Evolutionary conservation across 2,329 filamentous ascomycete genomes (phyloP).

Genomic region (Zalaria obscura): DNA sequence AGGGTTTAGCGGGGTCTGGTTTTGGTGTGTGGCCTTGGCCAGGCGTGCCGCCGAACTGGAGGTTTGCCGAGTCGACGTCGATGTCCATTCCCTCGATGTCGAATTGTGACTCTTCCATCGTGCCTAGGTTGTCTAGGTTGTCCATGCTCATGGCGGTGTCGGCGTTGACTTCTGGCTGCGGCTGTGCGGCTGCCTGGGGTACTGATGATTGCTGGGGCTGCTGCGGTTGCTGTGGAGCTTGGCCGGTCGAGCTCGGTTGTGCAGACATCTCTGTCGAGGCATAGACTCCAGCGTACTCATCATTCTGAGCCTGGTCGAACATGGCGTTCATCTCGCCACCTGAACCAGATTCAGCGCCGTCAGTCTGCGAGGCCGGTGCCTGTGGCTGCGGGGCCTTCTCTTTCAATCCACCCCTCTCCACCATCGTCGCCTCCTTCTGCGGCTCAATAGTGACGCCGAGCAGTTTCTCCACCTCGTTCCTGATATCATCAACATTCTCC

Average conservation of each 20-base stretch:
- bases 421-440: constrained; percentile 14
- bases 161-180: constrained; percentile 29
- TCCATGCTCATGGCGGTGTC: constrained; percentile 41
- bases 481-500: constrained; percentile 55
- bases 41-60: constrained; percentile 7
- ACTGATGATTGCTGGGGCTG: constrained; percentile 2
- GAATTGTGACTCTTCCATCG: constrained; percentile 9
- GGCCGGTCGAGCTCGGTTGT: not conserved
- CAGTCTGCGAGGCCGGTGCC: not conserved
- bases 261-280: not conserved
- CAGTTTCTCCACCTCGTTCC: constrained; percentile 57
- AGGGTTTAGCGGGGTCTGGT: not conserved
- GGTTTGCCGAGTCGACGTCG: constrained; percentile 7
- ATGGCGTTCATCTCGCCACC: not conserved
- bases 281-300: not conserved
- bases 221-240: not conserved
- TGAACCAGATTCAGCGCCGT: not conserved
- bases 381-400: constrained; percentile 9
- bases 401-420: constrained; percentile 21
- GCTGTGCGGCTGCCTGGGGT: constrained; percentile 1
- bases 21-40: not conserved
- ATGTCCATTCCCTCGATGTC: constrained; percentile 13
- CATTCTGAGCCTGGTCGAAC: not conserved
- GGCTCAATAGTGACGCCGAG: constrained; percentile 49
- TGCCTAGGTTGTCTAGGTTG: constrained; percentile 8